These are phyloP conservation scores for Pleurotus giganteus DNA, from an alignment of 768 basidiomycete genomes.

Conservation along the genomic window DNA sequence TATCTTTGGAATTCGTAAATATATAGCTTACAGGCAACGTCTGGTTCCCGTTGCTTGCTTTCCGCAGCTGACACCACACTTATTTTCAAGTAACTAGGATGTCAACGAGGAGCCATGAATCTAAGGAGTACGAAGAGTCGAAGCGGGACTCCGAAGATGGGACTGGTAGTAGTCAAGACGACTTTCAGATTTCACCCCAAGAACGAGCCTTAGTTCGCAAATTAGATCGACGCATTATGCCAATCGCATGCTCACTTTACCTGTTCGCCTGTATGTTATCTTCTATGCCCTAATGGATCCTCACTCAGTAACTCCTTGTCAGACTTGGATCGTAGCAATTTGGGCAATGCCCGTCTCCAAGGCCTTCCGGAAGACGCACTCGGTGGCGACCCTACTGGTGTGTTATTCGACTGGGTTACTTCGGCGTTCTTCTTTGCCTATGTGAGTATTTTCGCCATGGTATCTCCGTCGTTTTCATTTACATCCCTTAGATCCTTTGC, in stretches of 20 bases:
- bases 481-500: slow-evolving; percentile 52
- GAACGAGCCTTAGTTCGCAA: slow-evolving; percentile 60
- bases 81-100: neutral
- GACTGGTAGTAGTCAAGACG: neutral
- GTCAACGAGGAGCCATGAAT: neutral
- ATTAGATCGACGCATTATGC: slow-evolving; percentile 65
- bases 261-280: slow-evolving; percentile 68
- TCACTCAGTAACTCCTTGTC: slow-evolving; percentile 3
- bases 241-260: slow-evolving; percentile 71
- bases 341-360: slow-evolving; percentile 79
- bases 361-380: slow-evolving; percentile 64
- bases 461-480: neutral
- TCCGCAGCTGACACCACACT: neutral
- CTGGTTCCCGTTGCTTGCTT: neutral
- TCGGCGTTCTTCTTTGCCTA: slow-evolving; percentile 81
- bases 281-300: slow-evolving; percentile 1
- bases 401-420: slow-evolving; percentile 73
- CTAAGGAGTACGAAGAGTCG: neutral
- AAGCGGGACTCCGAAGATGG: neutral
- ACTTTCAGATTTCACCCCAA: slow-evolving; percentile 23
- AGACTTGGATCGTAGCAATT: slow-evolving; percentile 74
- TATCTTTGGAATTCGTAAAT: neutral
- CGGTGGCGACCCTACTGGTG: slow-evolving; percentile 64
- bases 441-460: slow-evolving; percentile 33
- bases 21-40: neutral